Conservation (phyloP, 2,329 filamentous ascomycete species). For the Aspergillus phoenicis region DNA sequence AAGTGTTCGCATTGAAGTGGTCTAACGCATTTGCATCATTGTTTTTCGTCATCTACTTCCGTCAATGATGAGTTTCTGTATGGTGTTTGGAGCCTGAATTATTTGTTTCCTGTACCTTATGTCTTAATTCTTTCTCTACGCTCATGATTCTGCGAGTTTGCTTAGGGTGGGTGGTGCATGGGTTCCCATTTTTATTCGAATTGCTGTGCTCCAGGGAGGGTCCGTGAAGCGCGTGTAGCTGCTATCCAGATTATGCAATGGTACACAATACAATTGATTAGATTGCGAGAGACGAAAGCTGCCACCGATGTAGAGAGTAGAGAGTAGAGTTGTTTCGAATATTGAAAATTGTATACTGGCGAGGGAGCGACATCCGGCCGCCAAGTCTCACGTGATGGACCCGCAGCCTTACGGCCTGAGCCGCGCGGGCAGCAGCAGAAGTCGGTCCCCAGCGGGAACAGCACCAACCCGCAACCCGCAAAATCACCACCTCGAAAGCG, state of each 20-base stretch:
- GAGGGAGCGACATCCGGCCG: not conserved
- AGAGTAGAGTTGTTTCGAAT: not conserved
- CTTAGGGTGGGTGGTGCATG: slow-evolving; percentile 11
- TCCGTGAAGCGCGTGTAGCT: not conserved
- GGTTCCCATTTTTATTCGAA: slow-evolving; percentile 19
- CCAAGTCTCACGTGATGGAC: slow-evolving; percentile 24
- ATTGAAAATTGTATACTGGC: not conserved
- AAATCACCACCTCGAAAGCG: slow-evolving; percentile 39
- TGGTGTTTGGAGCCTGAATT: not conserved
- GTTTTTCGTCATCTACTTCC: slow-evolving; percentile 14
- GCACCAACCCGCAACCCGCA: slow-evolving; percentile 7
- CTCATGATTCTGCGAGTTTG: slow-evolving; percentile 11
- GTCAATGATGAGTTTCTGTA: not conserved
- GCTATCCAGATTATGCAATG: not conserved
- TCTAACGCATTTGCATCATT: slow-evolving; percentile 17
- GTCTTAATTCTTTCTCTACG: slow-evolving; percentile 10
- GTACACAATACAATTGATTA: not conserved
- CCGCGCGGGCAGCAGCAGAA: not conserved
- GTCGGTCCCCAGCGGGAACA: slow-evolving; percentile 8
- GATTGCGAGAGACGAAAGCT: too few species aligned
- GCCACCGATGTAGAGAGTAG: not conserved
- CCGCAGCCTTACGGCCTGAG: not conserved
- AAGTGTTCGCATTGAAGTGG: slow-evolving; percentile 6
- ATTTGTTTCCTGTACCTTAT: not conserved
- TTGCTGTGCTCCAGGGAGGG: slow-evolving; percentile 3